Base-by-base conservation (phyloP, 106 monocot genomes). In the Acanthochlamys bracteata region DNA sequence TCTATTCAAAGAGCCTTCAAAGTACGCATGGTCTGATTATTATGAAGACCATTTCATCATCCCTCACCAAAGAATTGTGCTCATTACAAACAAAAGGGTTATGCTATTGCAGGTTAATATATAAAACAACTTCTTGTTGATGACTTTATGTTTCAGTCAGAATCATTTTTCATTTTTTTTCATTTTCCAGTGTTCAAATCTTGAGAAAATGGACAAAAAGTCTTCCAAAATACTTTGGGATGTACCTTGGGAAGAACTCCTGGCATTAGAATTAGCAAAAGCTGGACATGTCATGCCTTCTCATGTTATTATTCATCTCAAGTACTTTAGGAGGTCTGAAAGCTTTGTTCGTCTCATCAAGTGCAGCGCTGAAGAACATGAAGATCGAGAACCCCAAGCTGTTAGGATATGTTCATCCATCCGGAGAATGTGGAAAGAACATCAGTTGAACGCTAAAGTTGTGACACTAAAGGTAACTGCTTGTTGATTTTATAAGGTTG, bases 141-240 rank as follows among this genome's bases (percentile, higher is more conserved):
- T 17, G 7, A 20, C 23, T 47, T 67, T 33, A 42, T 19, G 33
- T 72, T 68, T 19, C 46, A 49, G 65, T 41, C n/a, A 16, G n/a
- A 27, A 41, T 71, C 41, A 11, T 25, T 45, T 19, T 16, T 66
- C 23, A 39, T 61, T 42, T 58, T 19, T 20, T 57, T 47, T 51
- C 45, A n/a, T 6, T 27, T 27, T 57, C n/a, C 61, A 98, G 98
- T 81, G 81, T 71, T 68, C 74, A 46, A 64, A 71, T 66, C 76
- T 72, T 39, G 92, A 85, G 2, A 92, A 86, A 78, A 66, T 88
- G 81, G 98, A 88, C 54, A 88, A 77, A 69, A 85, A 42, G 42
- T 91, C 91, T 15, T 88, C 82, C 66, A 98, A 98, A 78, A 98
- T 98, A 49, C 59, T 88, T 42, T 98, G 98, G 98, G 88, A 92